These are phyloP conservation scores for Cryphonectria nitschkei DNA, from an alignment of 2,329 filamentous ascomycete genomes.

Conservation along the genomic window DNA sequence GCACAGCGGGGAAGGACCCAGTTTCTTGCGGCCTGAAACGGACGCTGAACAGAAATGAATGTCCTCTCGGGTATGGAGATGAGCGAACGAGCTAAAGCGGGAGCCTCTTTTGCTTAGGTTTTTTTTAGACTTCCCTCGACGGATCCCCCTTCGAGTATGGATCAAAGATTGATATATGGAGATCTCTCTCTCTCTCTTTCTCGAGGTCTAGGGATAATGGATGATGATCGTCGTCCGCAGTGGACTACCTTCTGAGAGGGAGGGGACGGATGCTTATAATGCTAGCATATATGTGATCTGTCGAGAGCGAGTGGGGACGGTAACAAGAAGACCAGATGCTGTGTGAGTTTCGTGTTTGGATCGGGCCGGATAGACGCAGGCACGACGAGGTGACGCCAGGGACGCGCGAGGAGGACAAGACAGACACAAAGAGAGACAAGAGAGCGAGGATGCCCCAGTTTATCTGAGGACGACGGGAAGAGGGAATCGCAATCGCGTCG, in stretches of 20 bases:
- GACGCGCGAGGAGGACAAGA: neutral
- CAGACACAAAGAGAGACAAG: neutral
- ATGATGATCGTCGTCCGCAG: neutral
- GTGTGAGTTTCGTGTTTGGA: conserved; percentile 7
- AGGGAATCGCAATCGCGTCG: conserved; percentile 1
- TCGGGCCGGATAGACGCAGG: neutral
- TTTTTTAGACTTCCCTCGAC: neutral
- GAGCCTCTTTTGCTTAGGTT: neutral
- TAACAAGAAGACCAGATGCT: neutral
- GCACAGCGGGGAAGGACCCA: neutral
- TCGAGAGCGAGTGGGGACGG: neutral
- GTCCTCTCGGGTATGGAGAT: conserved; percentile 2
- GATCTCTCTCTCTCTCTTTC: neutral
- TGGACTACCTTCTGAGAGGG: neutral
- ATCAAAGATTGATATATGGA: neutral
- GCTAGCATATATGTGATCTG: neutral
- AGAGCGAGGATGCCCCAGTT: conserved; percentile 2
- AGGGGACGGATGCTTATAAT: neutral
- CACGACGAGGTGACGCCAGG: conserved; percentile 1
- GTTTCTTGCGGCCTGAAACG: neutral
- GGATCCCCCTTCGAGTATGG: neutral
- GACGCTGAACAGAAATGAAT: neutral
- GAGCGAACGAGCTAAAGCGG: neutral
- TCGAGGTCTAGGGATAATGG: neutral
- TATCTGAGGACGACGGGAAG: neutral